Evolutionary conservation across 2,329 filamentous ascomycete genomes (phyloP).

Genomic region (Daldinia sp.): DNA sequence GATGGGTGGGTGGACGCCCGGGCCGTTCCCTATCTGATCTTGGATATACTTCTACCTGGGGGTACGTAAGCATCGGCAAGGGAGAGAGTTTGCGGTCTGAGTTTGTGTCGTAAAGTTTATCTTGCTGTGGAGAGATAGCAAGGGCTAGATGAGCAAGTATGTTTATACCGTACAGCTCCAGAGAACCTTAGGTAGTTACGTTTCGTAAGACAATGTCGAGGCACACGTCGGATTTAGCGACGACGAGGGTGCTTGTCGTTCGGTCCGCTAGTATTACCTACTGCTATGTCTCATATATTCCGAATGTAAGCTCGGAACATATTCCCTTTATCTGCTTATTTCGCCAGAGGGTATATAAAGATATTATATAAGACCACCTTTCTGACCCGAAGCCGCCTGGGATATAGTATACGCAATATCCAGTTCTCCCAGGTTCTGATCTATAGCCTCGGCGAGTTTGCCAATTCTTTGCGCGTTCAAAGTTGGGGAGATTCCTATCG

Average conservation of each 20-base stretch:
- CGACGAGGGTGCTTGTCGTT: neutral
- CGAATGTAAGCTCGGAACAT: neutral
- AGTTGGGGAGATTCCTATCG: neutral
- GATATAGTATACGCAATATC: neutral
- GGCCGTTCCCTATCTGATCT: neutral
- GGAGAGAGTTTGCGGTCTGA: neutral
- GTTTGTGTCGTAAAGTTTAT: neutral
- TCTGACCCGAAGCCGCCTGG: neutral
- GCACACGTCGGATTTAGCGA: neutral
- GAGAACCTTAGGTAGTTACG: neutral
- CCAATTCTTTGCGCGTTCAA: neutral
- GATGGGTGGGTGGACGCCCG: neutral
- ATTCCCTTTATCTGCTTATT: neutral
- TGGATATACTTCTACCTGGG: too few relatives aligned
- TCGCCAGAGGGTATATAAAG: neutral
- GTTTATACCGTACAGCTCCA: too few relatives aligned
- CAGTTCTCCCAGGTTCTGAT: neutral
- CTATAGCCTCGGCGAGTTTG: neutral
- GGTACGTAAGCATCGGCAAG: neutral
- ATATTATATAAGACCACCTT: neutral
- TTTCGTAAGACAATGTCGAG: neutral
- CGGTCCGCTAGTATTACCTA: neutral
- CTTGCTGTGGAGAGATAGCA: neutral
- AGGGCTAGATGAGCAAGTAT: too few relatives aligned
- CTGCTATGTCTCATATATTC: neutral